These are phyloP conservation scores for Fragaria nilgerrensis DNA, from an alignment of 306 rosid species.

Conservation along the genomic window DNA sequence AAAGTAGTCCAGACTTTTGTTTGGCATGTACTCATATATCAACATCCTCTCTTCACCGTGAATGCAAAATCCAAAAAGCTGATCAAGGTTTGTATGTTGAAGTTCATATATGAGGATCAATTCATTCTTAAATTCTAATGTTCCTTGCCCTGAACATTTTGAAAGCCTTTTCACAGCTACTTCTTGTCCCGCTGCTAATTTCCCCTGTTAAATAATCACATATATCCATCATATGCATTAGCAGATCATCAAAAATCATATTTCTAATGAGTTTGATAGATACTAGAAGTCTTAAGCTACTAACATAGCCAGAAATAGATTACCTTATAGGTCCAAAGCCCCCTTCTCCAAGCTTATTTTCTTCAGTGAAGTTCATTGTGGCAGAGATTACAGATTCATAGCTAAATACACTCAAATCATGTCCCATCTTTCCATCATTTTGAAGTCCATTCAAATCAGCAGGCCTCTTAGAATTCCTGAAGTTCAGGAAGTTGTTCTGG, in stretches of 20 bases:
- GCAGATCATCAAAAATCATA: not conserved
- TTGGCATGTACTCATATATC: not conserved
- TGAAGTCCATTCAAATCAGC: not conserved
- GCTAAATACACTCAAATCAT: conserved; percentile 9
- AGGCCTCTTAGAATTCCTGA: not conserved
- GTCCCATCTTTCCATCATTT: not conserved
- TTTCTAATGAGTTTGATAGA: not conserved
- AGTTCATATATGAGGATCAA: not conserved
- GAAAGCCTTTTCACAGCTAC: not conserved
- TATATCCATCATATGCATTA: not conserved
- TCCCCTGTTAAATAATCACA: not conserved
- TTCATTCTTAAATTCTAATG: not conserved
- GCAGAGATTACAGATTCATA: conserved; percentile 20
- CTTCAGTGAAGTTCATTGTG: conserved; percentile 23
- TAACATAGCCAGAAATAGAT: not conserved
- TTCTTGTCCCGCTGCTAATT: not conserved
- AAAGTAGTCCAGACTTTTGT: not conserved
- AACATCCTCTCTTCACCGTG: not conserved
- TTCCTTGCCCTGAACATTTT: not conserved
- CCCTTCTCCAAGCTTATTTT: conserved; percentile 32
- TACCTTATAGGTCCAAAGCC: conserved; percentile 42
- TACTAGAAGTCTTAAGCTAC: not conserved
- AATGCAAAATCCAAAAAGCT: not conserved
- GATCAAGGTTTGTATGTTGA: not conserved
- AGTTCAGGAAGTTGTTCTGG: not conserved